Evolutionary conservation across 768 basidiomycete species (phyloP), one percentile per base, ranked within the genome.

Genomic region (Lentinula aciculospora): DNA sequence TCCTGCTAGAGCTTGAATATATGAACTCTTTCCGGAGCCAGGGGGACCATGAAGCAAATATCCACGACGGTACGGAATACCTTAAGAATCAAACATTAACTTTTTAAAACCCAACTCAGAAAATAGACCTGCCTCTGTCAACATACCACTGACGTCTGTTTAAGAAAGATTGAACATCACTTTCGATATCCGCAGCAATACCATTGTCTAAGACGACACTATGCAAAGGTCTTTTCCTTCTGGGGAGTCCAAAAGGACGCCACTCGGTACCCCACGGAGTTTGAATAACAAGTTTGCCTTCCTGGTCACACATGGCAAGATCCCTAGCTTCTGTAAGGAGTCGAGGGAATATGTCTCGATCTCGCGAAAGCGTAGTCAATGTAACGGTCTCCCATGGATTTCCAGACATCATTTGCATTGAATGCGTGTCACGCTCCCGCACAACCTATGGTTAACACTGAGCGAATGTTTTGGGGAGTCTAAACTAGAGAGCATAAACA

Each of bases 261-360:
- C 97, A 99, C 64, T 98, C 94, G 31, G 86, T 88, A 0, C 94
- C 94, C 94, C 95, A 97, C 3, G 96, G 92, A 1, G 94, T 97
- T 64, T 95, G 91, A 58, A 99, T 89, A 57, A 98, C 90, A 8
- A 96, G 92, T 66, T 94, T 94, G 50, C 95, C 96, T 69, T 96
- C 92, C 60, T 94, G 89, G 0, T 82, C 86, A 31, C 76, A 81
- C 77, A 96, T 81, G 0, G 94, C 95, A 39, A 95, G 76, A 65
- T 92, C 86, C 53, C 92, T 80, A n/a, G 97, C 96, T 69, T 99
- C 96, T 2, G 81, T 71, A 3, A 99, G 83, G 5, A 99, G 76
- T 42, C 76, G 65, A 1, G 92, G 82, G 69, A 99, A 98, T 21
- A 98, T 74, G 2, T 69, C 66, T 39, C 94, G 85, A 69, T 96